Base-by-base conservation (phyloP, 352 stramenopile species). In the Phytopythium boreale region DNA sequence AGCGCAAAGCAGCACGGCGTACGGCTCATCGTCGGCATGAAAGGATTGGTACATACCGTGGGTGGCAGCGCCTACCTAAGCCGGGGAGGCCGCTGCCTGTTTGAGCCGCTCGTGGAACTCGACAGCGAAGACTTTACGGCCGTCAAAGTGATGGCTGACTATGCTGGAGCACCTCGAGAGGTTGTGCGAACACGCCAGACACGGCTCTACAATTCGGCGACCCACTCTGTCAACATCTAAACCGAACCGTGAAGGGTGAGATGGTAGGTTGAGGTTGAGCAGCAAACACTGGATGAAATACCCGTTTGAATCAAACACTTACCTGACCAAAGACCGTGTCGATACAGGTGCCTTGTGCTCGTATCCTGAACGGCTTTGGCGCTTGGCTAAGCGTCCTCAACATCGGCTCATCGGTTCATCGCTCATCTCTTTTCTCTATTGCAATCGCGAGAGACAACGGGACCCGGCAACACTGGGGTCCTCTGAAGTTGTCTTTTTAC, bases 401-500 rank as follows among this genome's bases (percentile, higher is more conserved):
- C 14, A n/a, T 6, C 22, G 2, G 24, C 9, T 53, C 47, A 10
- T 9, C 22, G 2, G 24, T 20, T 53, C 47, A 10, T 9, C 22
- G n/a, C 12, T 29, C 47, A 31, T 53, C 47, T 53, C 47, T n/a
- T 11, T 20, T 56, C 49, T 56, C 24, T 36, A 56, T 37, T 56
- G 49, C 49, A 37, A 37, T 53, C 44, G 44, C 1, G 46, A 53
- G 7, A 34, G 9, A n/a, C 46, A 56, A 22, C 15, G 2, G 5
- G 24, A 3, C 49, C 24, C 12, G 14, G 26, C 49, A 53, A 53
- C 10, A 22, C 26, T 49, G 22, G 26, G 49, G 9, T 53, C 24
- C 4, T 20, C n/a, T n/a, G 7, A 56, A 52, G 22, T 31, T 22
- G 22, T 26, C 46, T 52, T 27, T 53, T 53, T 31, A 37, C 49